phyloP scores from a whole-genome alignment of 2,329 filamentous ascomycete genomes.

The Colletotrichum sp. region DNA sequence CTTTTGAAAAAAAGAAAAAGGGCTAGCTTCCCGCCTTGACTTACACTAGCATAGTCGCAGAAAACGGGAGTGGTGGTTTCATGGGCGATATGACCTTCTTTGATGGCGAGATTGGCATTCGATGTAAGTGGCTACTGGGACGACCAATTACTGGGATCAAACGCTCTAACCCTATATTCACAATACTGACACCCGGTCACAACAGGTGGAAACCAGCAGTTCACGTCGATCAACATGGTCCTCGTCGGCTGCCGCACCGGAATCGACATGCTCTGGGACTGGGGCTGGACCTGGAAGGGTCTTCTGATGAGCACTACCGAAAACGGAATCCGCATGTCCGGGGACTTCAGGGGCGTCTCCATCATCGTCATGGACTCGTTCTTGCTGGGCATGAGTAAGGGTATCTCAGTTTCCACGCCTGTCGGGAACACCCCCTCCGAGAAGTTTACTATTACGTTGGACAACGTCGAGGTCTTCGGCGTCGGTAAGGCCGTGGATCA shows the following conservation, averaged over 20 bases:
- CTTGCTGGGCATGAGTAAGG: background rate
- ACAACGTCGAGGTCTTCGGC: background rate
- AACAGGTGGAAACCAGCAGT: conserved; percentile 66
- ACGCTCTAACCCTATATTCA: background rate
- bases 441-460: background rate
- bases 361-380: background rate
- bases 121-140: background rate
- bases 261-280: conserved; percentile 75
- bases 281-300: conserved; percentile 63
- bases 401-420: background rate
- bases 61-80: conserved; percentile 43
- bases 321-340: background rate
- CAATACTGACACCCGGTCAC: conserved; percentile 24
- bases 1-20: background rate
- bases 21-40: background rate
- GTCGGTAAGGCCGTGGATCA: background rate
- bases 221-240: conserved; percentile 69
- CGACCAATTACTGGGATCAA: background rate
- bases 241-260: conserved; percentile 71
- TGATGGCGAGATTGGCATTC: conserved; percentile 62
- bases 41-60: conserved; percentile 6
- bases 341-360: background rate
- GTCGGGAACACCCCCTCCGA: background rate
- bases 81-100: conserved; percentile 67
- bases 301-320: background rate